A percentile compares a stretch with the other conserved stretches of the same genome.
Evolutionary conservation across 2,329 filamentous ascomycete species (phyloP).

Genomic region (Aspergillus sp.): DNA sequence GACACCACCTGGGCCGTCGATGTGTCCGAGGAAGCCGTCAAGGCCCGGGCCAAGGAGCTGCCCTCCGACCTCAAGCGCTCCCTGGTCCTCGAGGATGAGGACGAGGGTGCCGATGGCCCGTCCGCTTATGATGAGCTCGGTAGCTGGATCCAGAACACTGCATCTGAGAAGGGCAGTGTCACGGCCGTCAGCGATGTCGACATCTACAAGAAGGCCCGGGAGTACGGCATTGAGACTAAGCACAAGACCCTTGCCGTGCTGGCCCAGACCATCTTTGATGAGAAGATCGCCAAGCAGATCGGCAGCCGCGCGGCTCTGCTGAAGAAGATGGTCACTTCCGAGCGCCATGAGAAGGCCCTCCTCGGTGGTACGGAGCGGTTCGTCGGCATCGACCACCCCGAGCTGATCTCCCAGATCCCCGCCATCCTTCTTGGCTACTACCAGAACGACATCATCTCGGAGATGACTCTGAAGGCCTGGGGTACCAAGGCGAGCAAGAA

Average conservation of each 20-base stretch:
- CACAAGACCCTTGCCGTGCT: conserved; percentile 90
- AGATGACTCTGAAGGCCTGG: conserved; percentile 89
- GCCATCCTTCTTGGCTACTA: conserved; percentile 89
- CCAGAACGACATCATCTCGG: conserved; percentile 81
- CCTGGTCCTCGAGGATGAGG: conserved; percentile 78
- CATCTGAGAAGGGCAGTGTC: conserved; percentile 68
- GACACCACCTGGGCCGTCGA: conserved; percentile 96
- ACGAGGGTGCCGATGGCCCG: conserved; percentile 74
- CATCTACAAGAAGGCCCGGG: conserved; percentile 95
- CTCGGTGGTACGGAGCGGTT: conserved; percentile 94
- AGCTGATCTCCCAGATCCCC: conserved; percentile 74
- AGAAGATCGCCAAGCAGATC: conserved; percentile 86
- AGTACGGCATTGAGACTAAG: conserved; percentile 90
- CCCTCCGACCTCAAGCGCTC: conserved; percentile 94
- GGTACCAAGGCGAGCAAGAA: conserved; percentile 96
- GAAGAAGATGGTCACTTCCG: conserved; percentile 87
- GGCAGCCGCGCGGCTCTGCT: conserved; percentile 79
- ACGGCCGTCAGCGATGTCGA: conserved; percentile 82
- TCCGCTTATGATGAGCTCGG: conserved; percentile 87
- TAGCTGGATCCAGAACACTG: conserved; percentile 81
- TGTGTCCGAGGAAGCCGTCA: conserved; percentile 92
- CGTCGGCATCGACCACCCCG: conserved; percentile 75
- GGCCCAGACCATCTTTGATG: conserved; percentile 89
- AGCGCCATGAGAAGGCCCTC: conserved; percentile 93
- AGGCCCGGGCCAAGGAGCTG: conserved; percentile 87